Base-by-base conservation (phyloP, 2,329 filamentous ascomycete species). In the Zalaria sp. region DNA sequence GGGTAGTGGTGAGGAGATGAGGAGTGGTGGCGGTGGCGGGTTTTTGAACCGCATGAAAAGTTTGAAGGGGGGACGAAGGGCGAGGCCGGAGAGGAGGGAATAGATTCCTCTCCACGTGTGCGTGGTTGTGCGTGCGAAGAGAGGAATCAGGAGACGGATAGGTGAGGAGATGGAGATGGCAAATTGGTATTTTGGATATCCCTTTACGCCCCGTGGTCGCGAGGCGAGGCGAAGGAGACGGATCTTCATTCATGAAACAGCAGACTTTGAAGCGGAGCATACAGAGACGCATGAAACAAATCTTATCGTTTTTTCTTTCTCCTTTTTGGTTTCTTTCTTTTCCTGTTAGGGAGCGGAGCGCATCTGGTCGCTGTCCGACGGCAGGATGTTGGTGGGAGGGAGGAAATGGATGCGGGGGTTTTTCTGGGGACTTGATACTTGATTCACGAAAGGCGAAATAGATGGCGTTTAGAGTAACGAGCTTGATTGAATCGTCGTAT, bases 31-130 rank as follows among this genome's bases (percentile, higher is more conserved):
- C 60, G 64, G 66, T 36, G 73, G 73, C 37, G 81, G 83, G 2
- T 79, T 93, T 47, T 59, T 93, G 47, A 83, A 75, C 40, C 75
- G 85, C 42, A 84, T 91, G 66, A 87, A 84, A 72, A 86, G 81
- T 61, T 64, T 91, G 62, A 88, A 85, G 67, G 80, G 81, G 39
- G 76, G 77, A 28, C 71, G 79, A 49, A 69, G 75, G 42, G 51
- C 57, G 27, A 49, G 59, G 38, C 55, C 58, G 3, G 60, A 62
- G 45, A 49, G 47, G 31, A 46, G 44, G 35, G 45, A 40, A 10
- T 46, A 18, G 31, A 18, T 18, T 18, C 18, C 18, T 18, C 2
- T 18, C 2, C 18, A 18, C 18, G 18, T 18, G 18, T 18, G 18
- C 18, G 18, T 18, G 18, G 18, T 18, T 18, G 18, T 18, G 18